phyloP scores from a whole-genome alignment of 2,329 filamentous ascomycete species.

The Talaromyces sp. region DNA sequence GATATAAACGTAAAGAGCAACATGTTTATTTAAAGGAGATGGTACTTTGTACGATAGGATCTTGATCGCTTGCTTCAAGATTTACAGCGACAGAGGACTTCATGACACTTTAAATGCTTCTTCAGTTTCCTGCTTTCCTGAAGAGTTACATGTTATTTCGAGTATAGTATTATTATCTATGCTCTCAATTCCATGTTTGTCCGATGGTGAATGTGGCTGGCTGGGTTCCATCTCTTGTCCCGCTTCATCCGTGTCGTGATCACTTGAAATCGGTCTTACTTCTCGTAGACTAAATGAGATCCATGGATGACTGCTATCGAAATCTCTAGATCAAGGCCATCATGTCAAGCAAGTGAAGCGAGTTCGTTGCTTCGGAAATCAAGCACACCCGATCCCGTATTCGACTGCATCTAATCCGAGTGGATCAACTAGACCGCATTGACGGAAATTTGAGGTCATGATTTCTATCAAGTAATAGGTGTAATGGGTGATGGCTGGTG shows the following conservation, averaged over 20 bases:
- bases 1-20: neutral
- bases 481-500: too few relatives aligned
- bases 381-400: neutral
- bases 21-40: neutral
- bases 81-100: neutral
- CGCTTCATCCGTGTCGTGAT: neutral
- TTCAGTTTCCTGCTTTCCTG: neutral
- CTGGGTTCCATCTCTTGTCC: neutral
- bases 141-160: neutral
- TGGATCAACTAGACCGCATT: neutral
- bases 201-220: neutral
- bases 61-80: neutral
- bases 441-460: neutral
- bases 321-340: neutral
- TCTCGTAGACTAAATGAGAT: neutral
- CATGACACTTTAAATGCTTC: neutral
- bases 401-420: neutral
- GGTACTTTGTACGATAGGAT: neutral
- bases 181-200: neutral
- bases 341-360: neutral
- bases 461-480: neutral
- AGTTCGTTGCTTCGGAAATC: neutral
- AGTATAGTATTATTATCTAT: neutral
- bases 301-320: neutral
- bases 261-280: neutral